These are phyloP conservation scores for Harringtonia aguacate DNA, from an alignment of 2,329 filamentous ascomycete species.

Conservation along the genomic window DNA sequence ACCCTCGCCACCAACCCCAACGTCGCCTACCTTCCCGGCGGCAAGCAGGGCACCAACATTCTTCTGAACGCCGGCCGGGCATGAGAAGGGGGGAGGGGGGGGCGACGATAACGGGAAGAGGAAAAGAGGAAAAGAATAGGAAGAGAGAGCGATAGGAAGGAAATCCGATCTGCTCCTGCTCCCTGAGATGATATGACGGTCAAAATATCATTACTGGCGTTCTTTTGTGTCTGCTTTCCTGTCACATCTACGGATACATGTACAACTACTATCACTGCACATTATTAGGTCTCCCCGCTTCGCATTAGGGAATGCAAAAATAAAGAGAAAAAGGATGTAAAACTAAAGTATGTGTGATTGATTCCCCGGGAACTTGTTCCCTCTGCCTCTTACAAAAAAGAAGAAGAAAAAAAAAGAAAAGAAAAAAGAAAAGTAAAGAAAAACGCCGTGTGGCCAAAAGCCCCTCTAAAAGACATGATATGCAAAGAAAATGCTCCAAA, in stretches of 20 bases:
- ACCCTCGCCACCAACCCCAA: conserved; percentile 86
- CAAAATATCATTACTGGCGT: conserved; percentile 3
- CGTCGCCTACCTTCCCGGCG: conserved; percentile 84
- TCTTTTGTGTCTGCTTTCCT: neutral
- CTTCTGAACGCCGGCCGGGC: conserved; percentile 40
- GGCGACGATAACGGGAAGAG: neutral
- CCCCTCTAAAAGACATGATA: neutral
- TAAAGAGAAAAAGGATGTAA: neutral
- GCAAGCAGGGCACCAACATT: conserved; percentile 47
- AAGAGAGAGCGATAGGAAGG: neutral
- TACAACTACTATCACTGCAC: conserved; percentile 1
- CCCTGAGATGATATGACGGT: neutral
- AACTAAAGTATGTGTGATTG: too few species aligned
- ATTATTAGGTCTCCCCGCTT: conserved; percentile 6
- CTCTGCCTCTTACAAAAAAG: too few species aligned
- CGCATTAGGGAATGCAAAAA: neutral
- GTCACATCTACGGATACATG: conserved; percentile 1
- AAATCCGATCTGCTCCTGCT: too few species aligned
- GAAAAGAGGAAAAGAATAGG: neutral
- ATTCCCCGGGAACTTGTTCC: too few species aligned
- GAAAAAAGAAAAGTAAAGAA: too few species aligned
- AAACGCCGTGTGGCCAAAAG: neutral
- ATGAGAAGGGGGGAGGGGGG: too few species aligned
- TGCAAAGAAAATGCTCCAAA: too few species aligned
- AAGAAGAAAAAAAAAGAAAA: neutral